Evolutionary conservation across 2,329 filamentous ascomycete genomes (phyloP).

Genomic region (Phyllosticta capitalensis): DNA sequence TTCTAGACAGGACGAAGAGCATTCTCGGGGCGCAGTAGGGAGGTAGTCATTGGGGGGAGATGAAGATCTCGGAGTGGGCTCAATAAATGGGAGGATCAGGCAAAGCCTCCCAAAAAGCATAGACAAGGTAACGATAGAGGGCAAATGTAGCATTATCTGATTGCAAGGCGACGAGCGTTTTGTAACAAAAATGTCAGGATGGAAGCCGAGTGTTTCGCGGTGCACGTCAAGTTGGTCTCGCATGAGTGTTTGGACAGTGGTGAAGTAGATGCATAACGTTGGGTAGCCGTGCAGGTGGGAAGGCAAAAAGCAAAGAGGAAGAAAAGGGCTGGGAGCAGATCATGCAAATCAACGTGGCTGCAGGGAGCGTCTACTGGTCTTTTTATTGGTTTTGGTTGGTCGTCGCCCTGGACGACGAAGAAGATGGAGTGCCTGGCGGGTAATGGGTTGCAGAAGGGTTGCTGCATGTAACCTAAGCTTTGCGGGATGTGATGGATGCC

Average conservation of each 20-base stretch:
- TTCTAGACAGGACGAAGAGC: neutral
- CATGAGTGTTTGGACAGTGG: no score
- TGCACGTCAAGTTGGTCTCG: neutral
- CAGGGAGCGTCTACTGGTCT: constrained; percentile 7
- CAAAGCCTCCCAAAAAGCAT: neutral
- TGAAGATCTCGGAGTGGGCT: neutral
- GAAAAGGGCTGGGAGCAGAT: constrained; percentile 1
- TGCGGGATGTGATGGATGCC: neutral
- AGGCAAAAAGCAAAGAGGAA: neutral
- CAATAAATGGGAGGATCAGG: neutral
- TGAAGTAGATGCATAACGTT: neutral
- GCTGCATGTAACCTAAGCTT: neutral
- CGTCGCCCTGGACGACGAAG: no score
- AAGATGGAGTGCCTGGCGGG: no score
- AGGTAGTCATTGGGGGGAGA: neutral
- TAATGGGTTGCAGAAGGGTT: no score
- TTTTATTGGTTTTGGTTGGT: neutral
- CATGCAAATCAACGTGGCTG: constrained; percentile 5
- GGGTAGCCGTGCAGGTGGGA: neutral
- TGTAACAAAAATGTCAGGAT: neutral
- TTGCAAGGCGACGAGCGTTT: neutral
- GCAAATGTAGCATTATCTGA: neutral
- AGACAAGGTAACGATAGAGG: neutral
- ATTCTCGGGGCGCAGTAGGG: neutral
- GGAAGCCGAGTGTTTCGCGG: neutral